Evolutionary conservation across 192 early-diverging fungal species (phyloP), one percentile per base, ranked within the genome.

Genomic region (Helicostylum pulchrum): DNA sequence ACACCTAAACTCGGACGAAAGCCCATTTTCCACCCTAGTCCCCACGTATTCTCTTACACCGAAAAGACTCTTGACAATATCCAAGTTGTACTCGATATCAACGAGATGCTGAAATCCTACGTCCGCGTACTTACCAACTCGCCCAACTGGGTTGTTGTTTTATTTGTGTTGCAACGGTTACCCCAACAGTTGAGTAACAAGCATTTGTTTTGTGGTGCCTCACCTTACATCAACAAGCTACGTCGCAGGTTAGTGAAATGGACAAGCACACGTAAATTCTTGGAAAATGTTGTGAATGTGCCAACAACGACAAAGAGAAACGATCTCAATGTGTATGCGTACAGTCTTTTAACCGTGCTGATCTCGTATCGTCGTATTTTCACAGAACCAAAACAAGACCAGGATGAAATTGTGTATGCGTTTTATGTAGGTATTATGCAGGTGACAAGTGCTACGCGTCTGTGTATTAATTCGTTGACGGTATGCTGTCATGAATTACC

Each of bases 401-500:
- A 88, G 53, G 89, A 95, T 51, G 80, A 83, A 42, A 76, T 97
- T 5, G 83, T 95, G 15, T 57, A 68, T 30, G 79, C 89, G 2
- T 92, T 98, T 66, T 80, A 85, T 34, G 72, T 81, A 21, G 94
- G 94, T 2, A 77, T 96, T 54, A 80, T 79, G 7, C 78, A 83
- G 12, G 84, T 89, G 64, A 83, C 87, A 3, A 77, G 77, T 4
- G 85, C 87, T 14, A 87, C 92, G 12, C 87, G 87, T 64, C 81
- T 83, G 30, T 96, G 93, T 67, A 84, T 97, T 36, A 86, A 97
- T 48, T 86, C 87, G 5, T 78, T 98, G 26, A 87, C 80, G 20
- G 71, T 95, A 9, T 86, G 87, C 26, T 88, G 94, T 62, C 80
- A 88, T 49, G 92, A 97, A 67, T 67, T 98, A 10, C 92, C 94